phyloP scores from a whole-genome alignment of 2,329 filamentous ascomycete species.

The Alternaria consortialis region DNA sequence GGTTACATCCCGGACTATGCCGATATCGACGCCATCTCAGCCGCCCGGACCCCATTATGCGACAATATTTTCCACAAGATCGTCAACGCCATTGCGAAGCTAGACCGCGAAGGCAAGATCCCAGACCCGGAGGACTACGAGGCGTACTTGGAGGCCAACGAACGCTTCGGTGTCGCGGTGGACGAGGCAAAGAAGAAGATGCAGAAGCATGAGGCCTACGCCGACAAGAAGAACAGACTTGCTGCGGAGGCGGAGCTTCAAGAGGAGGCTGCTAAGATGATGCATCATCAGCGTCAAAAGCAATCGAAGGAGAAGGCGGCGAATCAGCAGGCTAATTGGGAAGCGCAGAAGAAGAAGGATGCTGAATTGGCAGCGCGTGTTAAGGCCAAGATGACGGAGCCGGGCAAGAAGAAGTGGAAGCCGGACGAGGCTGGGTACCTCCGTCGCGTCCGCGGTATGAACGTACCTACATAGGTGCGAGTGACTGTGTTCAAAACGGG shows the following conservation, averaged over 20 bases:
- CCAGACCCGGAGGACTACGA: not conserved
- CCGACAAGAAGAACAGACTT: not conserved
- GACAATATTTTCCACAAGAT: slow-evolving; percentile 1
- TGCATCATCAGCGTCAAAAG: not conserved
- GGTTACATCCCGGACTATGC: not conserved
- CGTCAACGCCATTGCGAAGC: not conserved
- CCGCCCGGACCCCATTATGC: not conserved
- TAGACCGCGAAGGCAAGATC: not conserved
- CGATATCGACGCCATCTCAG: not conserved
- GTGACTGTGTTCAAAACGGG: not conserved
- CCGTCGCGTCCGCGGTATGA: slow-evolving; percentile 2
- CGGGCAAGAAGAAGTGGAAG: slow-evolving; percentile 3
- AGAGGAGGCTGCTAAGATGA: not conserved
- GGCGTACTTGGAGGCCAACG: not conserved
- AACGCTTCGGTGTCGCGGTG: not conserved
- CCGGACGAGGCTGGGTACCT: not conserved
- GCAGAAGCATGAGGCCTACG: not conserved
- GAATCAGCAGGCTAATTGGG: not conserved
- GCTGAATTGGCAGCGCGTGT: not conserved
- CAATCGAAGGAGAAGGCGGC: not conserved
- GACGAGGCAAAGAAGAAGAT: not conserved
- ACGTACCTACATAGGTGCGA: not conserved
- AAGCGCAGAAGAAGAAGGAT: not conserved
- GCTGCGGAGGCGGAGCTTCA: not conserved
- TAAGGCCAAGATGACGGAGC: not conserved